Percentiles rank a stretch among this genome's conserved stretches.
Conservation (phyloP, 176 grass and related monocot genomes). For the Aegilops bicornis region DNA sequence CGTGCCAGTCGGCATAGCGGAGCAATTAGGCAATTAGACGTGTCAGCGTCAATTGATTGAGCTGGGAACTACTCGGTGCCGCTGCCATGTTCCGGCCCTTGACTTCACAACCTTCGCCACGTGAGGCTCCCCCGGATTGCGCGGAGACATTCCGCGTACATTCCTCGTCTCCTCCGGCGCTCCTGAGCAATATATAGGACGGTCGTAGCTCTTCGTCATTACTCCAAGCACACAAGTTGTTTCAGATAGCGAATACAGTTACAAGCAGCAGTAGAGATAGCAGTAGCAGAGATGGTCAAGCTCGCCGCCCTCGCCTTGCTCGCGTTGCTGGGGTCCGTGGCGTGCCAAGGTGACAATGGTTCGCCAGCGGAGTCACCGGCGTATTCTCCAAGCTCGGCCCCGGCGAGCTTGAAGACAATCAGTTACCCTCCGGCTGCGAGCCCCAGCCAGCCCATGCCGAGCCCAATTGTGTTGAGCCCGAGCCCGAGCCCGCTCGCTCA, state of each 20-base stretch:
- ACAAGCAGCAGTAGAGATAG: neutral
- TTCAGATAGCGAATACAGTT: neutral
- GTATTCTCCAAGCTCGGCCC: neutral
- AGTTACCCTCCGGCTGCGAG: neutral
- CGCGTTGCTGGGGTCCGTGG: neutral
- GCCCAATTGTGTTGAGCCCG: neutral
- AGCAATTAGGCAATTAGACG: neutral
- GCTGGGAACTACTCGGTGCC: neutral
- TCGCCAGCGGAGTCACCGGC: neutral
- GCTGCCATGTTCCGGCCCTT: neutral
- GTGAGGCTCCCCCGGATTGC: neutral
- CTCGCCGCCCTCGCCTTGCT: conserved; percentile 11
- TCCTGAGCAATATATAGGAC: neutral
- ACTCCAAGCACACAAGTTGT: neutral
- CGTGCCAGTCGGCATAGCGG: neutral
- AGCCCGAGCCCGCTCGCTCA: neutral
- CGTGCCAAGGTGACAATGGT: conserved; percentile 10
- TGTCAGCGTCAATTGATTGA: neutral
- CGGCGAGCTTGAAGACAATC: neutral
- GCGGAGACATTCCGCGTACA: neutral
- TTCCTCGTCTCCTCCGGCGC: neutral
- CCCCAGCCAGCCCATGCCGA: neutral
- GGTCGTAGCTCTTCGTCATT: no score
- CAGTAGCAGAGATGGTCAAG: conserved; percentile 12
- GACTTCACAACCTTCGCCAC: neutral